These are phyloP conservation scores for Seminavis robusta DNA, from an alignment of 108 stramenopile species.

Conservation along the genomic window DNA sequence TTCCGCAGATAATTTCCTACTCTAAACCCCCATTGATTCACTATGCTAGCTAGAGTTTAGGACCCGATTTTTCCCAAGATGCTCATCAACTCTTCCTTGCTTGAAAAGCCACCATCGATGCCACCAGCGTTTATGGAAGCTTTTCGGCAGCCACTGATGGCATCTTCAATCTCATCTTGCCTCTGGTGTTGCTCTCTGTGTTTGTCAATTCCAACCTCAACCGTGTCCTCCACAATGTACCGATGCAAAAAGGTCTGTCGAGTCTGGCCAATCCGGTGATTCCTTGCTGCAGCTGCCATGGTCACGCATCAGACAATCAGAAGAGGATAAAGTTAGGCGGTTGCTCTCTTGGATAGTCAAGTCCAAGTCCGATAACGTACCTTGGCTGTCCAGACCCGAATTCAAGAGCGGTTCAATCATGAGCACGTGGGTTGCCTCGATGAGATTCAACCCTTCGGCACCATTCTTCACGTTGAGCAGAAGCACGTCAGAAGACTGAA, in stretches of 20 bases:
- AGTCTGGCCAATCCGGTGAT: conserved; percentile 75
- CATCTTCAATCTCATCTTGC: conserved; percentile 35
- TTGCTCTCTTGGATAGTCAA: conserved; percentile 3
- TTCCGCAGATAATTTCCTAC: too few relatives aligned
- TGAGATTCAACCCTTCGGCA: conserved; percentile 78
- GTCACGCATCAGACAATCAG: background rate
- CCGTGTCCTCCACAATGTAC: conserved; percentile 69
- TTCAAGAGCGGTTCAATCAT: conserved; percentile 87
- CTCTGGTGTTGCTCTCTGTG: conserved; percentile 36
- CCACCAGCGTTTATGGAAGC: conserved; percentile 33
- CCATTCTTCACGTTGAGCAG: conserved; percentile 78
- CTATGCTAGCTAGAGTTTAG: too few relatives aligned
- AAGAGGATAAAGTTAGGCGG: background rate
- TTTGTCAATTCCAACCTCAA: conserved; percentile 74
- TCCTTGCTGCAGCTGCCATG: conserved; percentile 6
- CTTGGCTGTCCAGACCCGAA: conserved; percentile 55
- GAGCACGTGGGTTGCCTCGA: conserved; percentile 82
- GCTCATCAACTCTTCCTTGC: conserved; percentile 17
- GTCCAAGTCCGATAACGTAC: conserved; percentile 9
- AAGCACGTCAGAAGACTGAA: conserved; percentile 36
- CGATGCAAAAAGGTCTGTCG: conserved; percentile 67
- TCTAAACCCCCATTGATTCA: too few relatives aligned
- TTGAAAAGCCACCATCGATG: conserved; percentile 43
- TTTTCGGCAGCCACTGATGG: conserved; percentile 4
- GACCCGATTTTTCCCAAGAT: too few relatives aligned